These are phyloP conservation scores for Colletotrichum musae DNA, from an alignment of 2,329 filamentous ascomycete genomes.

Conservation along the genomic window DNA sequence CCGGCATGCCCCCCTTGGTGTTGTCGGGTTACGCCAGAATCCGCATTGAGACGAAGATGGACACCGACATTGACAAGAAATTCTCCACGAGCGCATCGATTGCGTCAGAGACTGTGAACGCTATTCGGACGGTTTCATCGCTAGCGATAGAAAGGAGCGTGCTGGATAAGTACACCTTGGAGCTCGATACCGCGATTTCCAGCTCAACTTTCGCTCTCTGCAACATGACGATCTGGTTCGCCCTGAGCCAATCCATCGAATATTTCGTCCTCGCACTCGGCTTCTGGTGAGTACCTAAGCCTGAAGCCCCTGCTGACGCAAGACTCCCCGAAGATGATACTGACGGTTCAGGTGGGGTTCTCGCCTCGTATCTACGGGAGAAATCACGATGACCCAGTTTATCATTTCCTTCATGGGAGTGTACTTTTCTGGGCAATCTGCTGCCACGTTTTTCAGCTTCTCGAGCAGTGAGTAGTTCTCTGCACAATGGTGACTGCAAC, in stretches of 20 bases:
- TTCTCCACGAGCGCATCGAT: conserved; percentile 59
- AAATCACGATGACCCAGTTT: conserved; percentile 39
- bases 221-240: conserved; percentile 42
- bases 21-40: conserved; percentile 58
- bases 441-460: conserved; percentile 18
- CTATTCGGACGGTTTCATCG: conserved; percentile 61
- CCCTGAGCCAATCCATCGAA: conserved; percentile 48
- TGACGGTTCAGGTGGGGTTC: conserved; percentile 22
- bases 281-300: conserved; percentile 50
- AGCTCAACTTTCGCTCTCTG: conserved; percentile 4
- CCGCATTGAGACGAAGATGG: conserved; percentile 56
- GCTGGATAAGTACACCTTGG: conserved; percentile 47
- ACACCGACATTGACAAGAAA: conserved; percentile 51
- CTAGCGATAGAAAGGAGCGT: conserved; percentile 53
- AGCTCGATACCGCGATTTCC: conserved; percentile 46
- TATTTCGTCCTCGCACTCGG: conserved; percentile 52
- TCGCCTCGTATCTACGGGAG: conserved; percentile 28
- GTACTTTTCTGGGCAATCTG: conserved; percentile 44
- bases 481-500: not conserved
- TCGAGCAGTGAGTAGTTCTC: conserved; percentile 23
- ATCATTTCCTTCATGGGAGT: conserved; percentile 52
- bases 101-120: conserved; percentile 60
- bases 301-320: not conserved
- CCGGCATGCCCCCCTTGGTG: conserved; percentile 58
- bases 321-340: too few species aligned